These are phyloP conservation scores for Spongospora subterranea DNA, from an alignment of 208 protist species.

Conservation along the genomic window DNA sequence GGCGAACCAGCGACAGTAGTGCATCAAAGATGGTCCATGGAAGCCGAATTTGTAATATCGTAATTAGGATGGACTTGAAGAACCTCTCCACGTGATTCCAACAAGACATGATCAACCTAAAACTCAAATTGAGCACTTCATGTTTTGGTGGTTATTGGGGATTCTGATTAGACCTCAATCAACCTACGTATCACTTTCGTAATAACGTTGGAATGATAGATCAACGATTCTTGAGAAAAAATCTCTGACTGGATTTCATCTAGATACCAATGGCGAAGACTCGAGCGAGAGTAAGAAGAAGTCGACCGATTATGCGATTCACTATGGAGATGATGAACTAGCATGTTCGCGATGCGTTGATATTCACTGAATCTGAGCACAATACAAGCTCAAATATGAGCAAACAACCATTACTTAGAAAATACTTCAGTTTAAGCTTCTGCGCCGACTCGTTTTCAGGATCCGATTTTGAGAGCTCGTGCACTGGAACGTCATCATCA, in stretches of 20 bases:
- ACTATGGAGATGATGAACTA: not conserved
- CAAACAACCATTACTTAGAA: not conserved
- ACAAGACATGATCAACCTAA: slow-evolving; percentile 43
- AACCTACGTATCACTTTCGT: slow-evolving; percentile 23
- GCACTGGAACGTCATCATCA: not conserved
- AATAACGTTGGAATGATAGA: slow-evolving; percentile 39
- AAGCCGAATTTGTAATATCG: not conserved
- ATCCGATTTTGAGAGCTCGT: not conserved
- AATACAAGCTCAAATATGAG: not conserved
- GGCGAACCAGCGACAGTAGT: too few species aligned
- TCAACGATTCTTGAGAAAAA: not conserved
- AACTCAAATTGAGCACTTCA: not conserved
- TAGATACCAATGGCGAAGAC: slow-evolving; percentile 52
- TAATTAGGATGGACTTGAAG: slow-evolving; percentile 46
- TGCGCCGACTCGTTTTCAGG: not conserved
- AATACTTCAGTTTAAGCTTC: slow-evolving; percentile 39
- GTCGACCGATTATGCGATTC: not conserved
- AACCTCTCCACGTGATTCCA: slow-evolving; percentile 5
- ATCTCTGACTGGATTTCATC: slow-evolving; percentile 43
- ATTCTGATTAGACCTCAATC: not conserved
- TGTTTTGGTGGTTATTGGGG: too few species aligned
- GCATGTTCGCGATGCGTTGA: slow-evolving; percentile 32
- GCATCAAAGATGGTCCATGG: not conserved
- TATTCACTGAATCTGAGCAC: slow-evolving; percentile 32
- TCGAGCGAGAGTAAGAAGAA: not conserved